Base-by-base conservation (phyloP, 2,329 filamentous ascomycete species). In the Helotiales sp. region DNA sequence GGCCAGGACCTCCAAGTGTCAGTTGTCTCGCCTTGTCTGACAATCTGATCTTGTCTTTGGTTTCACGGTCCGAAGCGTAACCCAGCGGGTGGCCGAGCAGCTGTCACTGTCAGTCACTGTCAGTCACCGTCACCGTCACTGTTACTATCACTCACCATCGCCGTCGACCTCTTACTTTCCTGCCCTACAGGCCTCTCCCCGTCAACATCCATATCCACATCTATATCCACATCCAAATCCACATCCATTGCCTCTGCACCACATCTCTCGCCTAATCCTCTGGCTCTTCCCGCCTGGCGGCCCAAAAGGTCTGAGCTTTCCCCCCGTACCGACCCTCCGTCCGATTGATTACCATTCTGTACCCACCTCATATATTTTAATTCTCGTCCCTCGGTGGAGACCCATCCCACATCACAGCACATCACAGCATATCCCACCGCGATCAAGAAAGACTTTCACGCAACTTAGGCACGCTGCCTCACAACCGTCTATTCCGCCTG, bases 291-390 rank as follows among this genome's bases (percentile, higher is more conserved):
- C 30, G 34, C 24, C n/a, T 15, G 49, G 45, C 50, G 30, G 45
- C 52, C 45, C 45, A 61, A 61, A 61, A 65, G 57, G 63, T 61
- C 63, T 61, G 57, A 65, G 63, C 63, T 52, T 57, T 49, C 60
- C 30, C 43, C 24, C 37, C 40, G 22, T 30, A 64, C 52, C 49
- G 57, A 58, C 52, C 50, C 59, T 52, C 55, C n/a, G n/a, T 47
- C 57, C 15, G 28, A 26, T 2, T n/a, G 30, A 15, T 20, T 28
- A 28, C 58, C 10, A 10, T 43, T 2, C 22, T 61, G 40, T 10
- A 50, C 24, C 32, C 45, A 22, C 45, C 32, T 20, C 45, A 50
- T 28, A 50, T 37, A 24, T n/a, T 62, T 52, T 40, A 15, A 62
- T 30, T 50, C n/a, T 61, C 22, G 13, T 61, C 28, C 58, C 43